A percentile compares a stretch with the other conserved stretches of the same genome.
These are phyloP conservation scores for Gnetum montanum DNA, from an alignment of 75 land plant species.

Conservation along the genomic window DNA sequence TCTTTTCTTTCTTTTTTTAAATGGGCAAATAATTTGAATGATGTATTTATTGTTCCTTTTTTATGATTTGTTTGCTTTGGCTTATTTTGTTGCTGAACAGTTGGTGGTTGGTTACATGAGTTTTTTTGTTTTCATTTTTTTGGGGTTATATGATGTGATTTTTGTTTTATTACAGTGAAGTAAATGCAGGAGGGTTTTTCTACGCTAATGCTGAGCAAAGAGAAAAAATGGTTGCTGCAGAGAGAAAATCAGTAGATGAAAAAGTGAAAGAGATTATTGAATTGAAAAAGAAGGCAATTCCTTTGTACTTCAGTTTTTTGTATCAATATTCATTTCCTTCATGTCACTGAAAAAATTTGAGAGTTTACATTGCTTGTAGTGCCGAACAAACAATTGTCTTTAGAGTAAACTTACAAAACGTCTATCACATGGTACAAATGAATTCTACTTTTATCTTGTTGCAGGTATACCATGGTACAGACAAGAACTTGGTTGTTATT, in stretches of 20 bases:
- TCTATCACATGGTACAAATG: too few relatives aligned
- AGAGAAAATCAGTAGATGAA: constrained; percentile 88
- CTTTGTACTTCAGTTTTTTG: background rate
- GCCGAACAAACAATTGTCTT: too few relatives aligned
- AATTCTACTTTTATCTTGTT: constrained; percentile 3
- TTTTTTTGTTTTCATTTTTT: background rate
- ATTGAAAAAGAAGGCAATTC: constrained; percentile 68
- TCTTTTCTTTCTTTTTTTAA: too few relatives aligned
- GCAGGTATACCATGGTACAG: constrained; percentile 87
- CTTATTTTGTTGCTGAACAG: background rate
- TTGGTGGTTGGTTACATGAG: background rate
- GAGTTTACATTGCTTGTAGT: too few relatives aligned
- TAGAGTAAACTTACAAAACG: too few relatives aligned
- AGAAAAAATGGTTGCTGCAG: constrained; percentile 97
- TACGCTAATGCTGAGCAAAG: constrained; percentile 94
- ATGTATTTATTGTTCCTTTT: too few relatives aligned
- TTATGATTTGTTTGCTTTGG: background rate
- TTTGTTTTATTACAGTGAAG: constrained; percentile 50
- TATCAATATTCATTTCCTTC: background rate
- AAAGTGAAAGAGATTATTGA: constrained; percentile 84
- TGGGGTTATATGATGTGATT: background rate
- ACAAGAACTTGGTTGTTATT: constrained; percentile 84
- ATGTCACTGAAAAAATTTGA: too few relatives aligned
- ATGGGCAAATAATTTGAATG: too few relatives aligned
- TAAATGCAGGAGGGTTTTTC: constrained; percentile 99